A percentile compares a stretch with the other conserved stretches of the same genome.
phyloP scores from a whole-genome alignment of 1,139 yeast genomes.

The Petasospora rhodanensis region DNA sequence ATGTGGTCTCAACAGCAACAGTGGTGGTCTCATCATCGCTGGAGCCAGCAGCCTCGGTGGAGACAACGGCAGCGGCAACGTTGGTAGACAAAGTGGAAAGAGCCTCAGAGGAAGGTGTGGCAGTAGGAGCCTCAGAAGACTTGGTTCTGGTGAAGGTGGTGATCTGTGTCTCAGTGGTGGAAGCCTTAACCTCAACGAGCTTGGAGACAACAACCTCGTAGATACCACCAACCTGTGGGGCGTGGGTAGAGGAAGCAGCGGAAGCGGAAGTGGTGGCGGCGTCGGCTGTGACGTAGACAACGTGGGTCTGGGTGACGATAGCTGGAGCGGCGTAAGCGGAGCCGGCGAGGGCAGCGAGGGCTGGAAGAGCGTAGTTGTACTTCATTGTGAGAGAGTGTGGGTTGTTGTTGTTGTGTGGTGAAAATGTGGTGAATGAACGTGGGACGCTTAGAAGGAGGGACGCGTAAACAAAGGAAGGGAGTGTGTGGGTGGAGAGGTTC shows the following conservation, averaged over 20 bases:
- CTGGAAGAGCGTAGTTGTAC: slow-evolving; percentile 21
- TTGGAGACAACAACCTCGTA: slow-evolving; percentile 24
- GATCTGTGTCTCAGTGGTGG: slow-evolving; percentile 17
- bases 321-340: slow-evolving; percentile 34
- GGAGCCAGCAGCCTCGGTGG: slow-evolving; percentile 11
- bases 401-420: too few species aligned
- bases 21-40: too few species aligned
- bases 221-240: slow-evolving; percentile 20
- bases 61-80: slow-evolving; percentile 8
- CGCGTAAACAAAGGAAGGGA: too few species aligned
- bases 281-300: slow-evolving; percentile 27
- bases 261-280: slow-evolving; percentile 14
- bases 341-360: slow-evolving; percentile 29
- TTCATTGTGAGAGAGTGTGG: slow-evolving; percentile 16
- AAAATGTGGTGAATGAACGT: neutral
- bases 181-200: slow-evolving; percentile 19
- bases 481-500: too few species aligned
- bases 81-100: slow-evolving; percentile 5
- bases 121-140: slow-evolving; percentile 5
- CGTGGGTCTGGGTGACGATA: slow-evolving; percentile 31
- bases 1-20: slow-evolving; percentile 11
- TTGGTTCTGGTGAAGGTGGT: slow-evolving; percentile 21
- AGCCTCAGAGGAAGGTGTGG: slow-evolving; percentile 3
- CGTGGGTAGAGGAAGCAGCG: slow-evolving; percentile 13
- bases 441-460: too few species aligned